Base-by-base conservation (phyloP, 129 eudicot genomes). In the Flaveria brownii region DNA sequence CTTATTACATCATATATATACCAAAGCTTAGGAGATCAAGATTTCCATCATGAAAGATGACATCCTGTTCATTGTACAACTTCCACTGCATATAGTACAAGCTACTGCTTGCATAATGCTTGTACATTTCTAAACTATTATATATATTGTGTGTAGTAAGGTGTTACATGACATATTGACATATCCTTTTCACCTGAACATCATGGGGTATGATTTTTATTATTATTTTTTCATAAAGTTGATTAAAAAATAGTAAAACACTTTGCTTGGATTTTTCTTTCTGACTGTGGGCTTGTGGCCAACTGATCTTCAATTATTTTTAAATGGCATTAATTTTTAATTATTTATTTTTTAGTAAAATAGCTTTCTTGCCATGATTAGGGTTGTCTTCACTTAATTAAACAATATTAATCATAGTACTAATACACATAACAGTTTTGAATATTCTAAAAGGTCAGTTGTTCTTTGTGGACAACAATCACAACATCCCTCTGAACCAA, bases 181-280 rank as follows among this genome's bases (percentile, higher is more conserved):
- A 67, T 78, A 60, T 80, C 80, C 80, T 57, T 80, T 80, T 80
- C 80, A 67, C 84, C 80, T 80, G 76, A 80, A 67, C 66, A 74
- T 66, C 70, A 28, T 74, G 80, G 70, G 79, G 70, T 80, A 56
- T 73, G 75, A 65, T 66, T 66, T 30, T 74, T 74, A 73, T 20
- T 55, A 23, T 66, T 72, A 17, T 41, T 47, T 1, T 41, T 36
- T 52, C 46, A 80, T 74, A 73, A 74, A 80, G 76, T 74, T 80
- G 83, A 73, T 65, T 80, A 80, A 57, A 46, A 57, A 55, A 61
- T 71, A 47, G 77, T 71, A 49, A 61, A 80, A 73, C 59, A 43
- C 70, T 73, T 67, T 20, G 71, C 36, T 66, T 67, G 70, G 75
- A 80, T 73, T 42, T 80, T 68, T 33, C 82, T 73, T 80, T 54